Evolutionary conservation across 1,284 basidiomycete genomes (phyloP), one percentile per base, ranked within the genome.

Genomic region (Pascua sp.): DNA sequence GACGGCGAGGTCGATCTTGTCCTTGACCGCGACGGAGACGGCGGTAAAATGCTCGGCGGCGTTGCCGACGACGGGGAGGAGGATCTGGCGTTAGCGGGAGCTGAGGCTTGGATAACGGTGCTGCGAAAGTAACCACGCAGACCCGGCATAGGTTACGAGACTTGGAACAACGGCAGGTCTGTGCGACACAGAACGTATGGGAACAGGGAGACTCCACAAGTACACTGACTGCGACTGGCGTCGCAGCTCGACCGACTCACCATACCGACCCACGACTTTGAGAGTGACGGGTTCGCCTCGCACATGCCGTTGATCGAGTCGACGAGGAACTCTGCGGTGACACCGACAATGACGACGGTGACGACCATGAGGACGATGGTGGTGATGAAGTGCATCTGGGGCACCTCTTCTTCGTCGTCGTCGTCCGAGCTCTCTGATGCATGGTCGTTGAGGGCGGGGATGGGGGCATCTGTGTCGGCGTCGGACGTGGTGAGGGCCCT

Each of bases 11-110:
- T 80, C 80, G 43, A 81, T 70, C 65, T 81, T 81, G 65, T 80
- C 80, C 78, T 93, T 91, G 61, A 91, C 86, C 0, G 91, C 90
- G 8, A 92, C 90, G 4, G 86, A 88, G 52, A 95, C 88, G 42
- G 91, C 90, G 8, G 91, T 94, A 49, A 87, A 86, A 70, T 92
- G 91, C 72, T 95, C 92, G 1, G 73, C 74, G 16, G 76, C 72
- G 60, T 75, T 73, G 38, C 73, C 73, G 46, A 75, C 71, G 15
- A 61, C 58, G 15, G 56, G 56, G n/a, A 58, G 52, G 24, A 57
- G 49, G 46, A 53, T 53, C 12, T n/a, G 40, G 16, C 40, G 15
- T 41, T n/a, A 41, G 40, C 8, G 40, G 8, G 40, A 2, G 40
- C 8, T 4, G 40, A 40, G 40, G 40, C 4, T 41, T 41, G 40